Percentiles rank a stretch among this genome's conserved stretches.
These are phyloP conservation scores for Rhynchospora tenuis DNA, from an alignment of 176 grass and related monocot genomes.

Conservation along the genomic window DNA sequence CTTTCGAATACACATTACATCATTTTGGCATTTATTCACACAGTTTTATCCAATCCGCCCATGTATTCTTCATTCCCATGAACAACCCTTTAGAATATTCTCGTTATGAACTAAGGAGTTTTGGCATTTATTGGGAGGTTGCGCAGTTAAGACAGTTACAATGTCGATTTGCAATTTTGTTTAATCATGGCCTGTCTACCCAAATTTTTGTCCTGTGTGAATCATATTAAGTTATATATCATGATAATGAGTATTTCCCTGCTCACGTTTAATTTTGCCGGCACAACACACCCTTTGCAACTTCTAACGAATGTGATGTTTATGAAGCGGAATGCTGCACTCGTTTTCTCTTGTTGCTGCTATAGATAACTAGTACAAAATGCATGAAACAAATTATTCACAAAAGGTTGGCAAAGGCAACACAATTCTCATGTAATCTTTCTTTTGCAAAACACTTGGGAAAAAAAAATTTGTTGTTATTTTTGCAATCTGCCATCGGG, in stretches of 20 bases:
- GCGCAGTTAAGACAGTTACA: background rate
- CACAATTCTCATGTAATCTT: no score
- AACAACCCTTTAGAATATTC: conserved; percentile 12
- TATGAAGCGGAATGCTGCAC: background rate
- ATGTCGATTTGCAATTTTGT: conserved; percentile 1
- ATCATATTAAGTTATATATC: background rate
- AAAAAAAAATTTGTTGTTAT: no score
- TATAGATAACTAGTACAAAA: background rate
- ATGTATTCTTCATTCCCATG: background rate
- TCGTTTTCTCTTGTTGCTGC: background rate
- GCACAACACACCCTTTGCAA: background rate
- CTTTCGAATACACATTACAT: conserved; percentile 6
- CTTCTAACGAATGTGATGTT: background rate
- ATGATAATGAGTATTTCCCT: background rate
- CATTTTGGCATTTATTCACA: background rate
- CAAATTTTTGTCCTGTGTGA: background rate
- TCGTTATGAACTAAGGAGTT: conserved; percentile 6
- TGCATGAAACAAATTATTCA: background rate
- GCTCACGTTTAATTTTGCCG: background rate
- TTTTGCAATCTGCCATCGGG: no score
- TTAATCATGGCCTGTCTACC: background rate
- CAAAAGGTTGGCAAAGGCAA: no score
- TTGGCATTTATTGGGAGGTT: background rate
- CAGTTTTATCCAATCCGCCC: conserved; percentile 6
- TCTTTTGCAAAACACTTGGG: no score